Base-by-base conservation (phyloP, 1,284 basidiomycete genomes). In the Naganishia sp. region DNA sequence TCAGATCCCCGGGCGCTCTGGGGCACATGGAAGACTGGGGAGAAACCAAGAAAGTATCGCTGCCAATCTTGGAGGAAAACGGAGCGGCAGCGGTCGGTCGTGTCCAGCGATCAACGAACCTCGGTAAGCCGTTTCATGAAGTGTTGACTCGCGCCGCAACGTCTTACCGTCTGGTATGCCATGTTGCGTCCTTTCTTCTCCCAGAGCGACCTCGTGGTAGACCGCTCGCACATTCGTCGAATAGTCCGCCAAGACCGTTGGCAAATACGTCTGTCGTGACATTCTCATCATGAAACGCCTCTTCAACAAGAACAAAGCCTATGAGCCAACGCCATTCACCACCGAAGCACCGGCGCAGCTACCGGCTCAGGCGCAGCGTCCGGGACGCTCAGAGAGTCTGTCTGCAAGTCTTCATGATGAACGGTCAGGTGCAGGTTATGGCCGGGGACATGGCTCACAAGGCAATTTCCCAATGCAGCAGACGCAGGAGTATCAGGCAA, bases 251-350 rank as follows among this genome's bases (percentile, higher is more conserved):
- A 6, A 13, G 7, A 35, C 13, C 1, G 35, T 13, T 1, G 35
- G 35, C 35, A 9, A 39, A 6, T 13, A 39, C 7, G 35, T 39
- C 35, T 39, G 2, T 39, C 2, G 35, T 6, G 35, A 39, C 13
- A 2, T 39, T 10, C 35, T 39, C 47, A 35, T n/a, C n/a, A 61
- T 61, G 58, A 61, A 61, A 51, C 58, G 58, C 18, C 39, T 61
- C 25, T 61, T 61, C 23, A 35, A 61, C 35, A 61, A 61, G 23
- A 61, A 61, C 39, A 61, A 61, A 39, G 58, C 46, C 21, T 61
- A 25, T 21, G 58, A 61, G 47, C 58, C 58, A 41, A 61, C 58
- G 35, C 58, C 58, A 5, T 61, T 61, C 39, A 23, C 50, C 47
- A 49, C 58, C 11, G 58, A 61, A 51, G 47, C 47, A 47, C 39